Evolutionary conservation across 129 eudicot species (phyloP), one percentile per base, ranked within the genome.

Genomic region (Centella asiatica): DNA sequence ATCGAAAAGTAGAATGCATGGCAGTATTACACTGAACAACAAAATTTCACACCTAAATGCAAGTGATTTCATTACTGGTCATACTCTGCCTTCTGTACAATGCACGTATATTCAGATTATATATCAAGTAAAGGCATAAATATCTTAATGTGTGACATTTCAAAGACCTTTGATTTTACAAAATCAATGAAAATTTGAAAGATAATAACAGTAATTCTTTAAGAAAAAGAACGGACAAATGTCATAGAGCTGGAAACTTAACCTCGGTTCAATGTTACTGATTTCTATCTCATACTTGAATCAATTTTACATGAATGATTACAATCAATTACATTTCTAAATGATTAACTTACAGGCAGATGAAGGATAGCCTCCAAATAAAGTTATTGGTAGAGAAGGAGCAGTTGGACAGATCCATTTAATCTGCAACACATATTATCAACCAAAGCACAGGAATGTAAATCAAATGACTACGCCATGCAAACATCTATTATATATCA

Each of bases 361-460:
- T 15, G 97, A 81, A 34, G 97, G 89, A 71, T 83, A 86, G 68
- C 97, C 97, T 29, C 97, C 95, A 73, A 90, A 90, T 52, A 81
- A 68, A 70, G 89, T 80, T 67, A 90, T 64, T 34, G 97, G 95
- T 63, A 69, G 95, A 62, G 94, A 57, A 57, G 95, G 97, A 72
- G 97, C 94, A 58, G 97, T 83, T 22, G 97, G 97, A 74, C 97
- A 90, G 68, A 90, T 90, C 97, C 97, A 90, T 66, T 90, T 90
- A 57, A 90, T 83, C 97, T 90, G 76, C 80, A 79, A 26, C 45
- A 64, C 19, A 66, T 60, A 78, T 49, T 13, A 31, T 64, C 12
- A 51, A 56, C 33, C 10, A n/a, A 48, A 65, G 19, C 6, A 50
- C 47, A 20, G 13, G 31, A 48, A 11, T 19, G 19, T 65, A 45